Conservation (phyloP, 768 basidiomycete genomes). For the Holtermannia corniformis region DNA sequence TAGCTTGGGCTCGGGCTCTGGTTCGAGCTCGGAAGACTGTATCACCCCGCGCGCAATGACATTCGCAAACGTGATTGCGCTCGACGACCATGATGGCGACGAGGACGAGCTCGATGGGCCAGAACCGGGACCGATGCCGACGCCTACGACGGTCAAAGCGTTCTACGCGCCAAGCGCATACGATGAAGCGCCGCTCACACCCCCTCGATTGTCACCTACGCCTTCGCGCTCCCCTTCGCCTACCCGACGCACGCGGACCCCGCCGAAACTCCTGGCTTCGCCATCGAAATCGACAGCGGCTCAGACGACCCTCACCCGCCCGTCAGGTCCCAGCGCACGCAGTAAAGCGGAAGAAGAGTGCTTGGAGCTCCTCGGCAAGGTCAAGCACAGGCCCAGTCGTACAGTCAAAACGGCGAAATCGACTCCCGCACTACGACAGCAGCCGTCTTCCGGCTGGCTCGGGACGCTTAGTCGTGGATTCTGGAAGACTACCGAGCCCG, state of each 20-base stretch:
- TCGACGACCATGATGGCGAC: background rate
- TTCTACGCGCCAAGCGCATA: background rate
- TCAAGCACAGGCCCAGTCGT: no score
- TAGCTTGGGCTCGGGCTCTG: background rate
- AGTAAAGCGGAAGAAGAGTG: background rate
- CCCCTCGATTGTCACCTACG: background rate
- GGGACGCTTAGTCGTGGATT: conserved; percentile 1
- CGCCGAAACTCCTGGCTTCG: background rate
- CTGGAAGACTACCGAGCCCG: conserved; percentile 1
- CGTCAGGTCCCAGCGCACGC: background rate
- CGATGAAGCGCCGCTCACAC: background rate
- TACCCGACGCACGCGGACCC: background rate
- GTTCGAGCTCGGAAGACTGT: background rate
- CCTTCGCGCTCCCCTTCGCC: background rate
- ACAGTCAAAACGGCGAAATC: conserved; percentile 14
- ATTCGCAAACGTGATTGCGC: background rate
- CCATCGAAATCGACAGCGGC: background rate
- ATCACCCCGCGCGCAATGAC: background rate
- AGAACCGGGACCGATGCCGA: background rate
- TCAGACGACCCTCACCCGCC: background rate
- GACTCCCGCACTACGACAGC: conserved; percentile 12
- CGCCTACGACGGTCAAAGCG: no score
- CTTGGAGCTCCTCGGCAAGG: background rate
- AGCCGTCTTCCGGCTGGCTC: conserved; percentile 16
- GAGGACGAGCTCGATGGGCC: no score